Evolutionary conservation across 2,329 filamentous ascomycete genomes (phyloP), one percentile per base, ranked within the genome.

Genomic region (Elsinoe ampelina): DNA sequence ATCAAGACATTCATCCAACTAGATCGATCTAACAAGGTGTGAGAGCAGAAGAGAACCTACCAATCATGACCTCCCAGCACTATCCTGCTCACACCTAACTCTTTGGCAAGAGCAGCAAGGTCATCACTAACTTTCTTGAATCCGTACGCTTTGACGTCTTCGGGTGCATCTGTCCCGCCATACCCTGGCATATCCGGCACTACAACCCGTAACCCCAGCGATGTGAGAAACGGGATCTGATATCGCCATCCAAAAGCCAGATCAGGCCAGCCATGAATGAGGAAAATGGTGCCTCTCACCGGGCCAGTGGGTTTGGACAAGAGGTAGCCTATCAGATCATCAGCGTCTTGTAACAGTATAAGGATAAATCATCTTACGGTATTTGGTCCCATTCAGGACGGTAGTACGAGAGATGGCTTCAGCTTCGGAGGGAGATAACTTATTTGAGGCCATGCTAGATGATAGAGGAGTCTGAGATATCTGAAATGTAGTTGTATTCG

Each of bases 31-130:
- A 30, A 30, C 4, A 8, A 30, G 26, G 3, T 8, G 4, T 30
- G 26, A 30, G 52, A 43, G n/a, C 15, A 17, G 39, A 38, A 13
- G 26, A 36, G 19, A 39, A 61, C 56, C 48, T 69, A 73, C 81
- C 92, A 96, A 72, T 97, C 92, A 73, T 96, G 92, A 6, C 90
- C 92, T 50, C 90, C 89, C 12, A 96, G 79, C 57, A 96, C 84
- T 65, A 95, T 85, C 48, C 70, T 75, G 42, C 67, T 74, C 55
- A 75, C 73, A 3, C 74, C 73, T 3, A 84, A 69, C 36, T 84
- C 78, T 58, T 73, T 74, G 5, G 86, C 82, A 20, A 97, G 77
- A 60, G 82, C 83, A 19, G 82, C 84, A 62, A 97, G 79, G 66
- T 95, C 89, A 56, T 84, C 81, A 15, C 86, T 79, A 59, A 87